Percentiles rank a stretch among this genome's conserved stretches.
Evolutionary conservation across 208 protist genomes (phyloP).

Genomic region (Angomonas deanei): DNA sequence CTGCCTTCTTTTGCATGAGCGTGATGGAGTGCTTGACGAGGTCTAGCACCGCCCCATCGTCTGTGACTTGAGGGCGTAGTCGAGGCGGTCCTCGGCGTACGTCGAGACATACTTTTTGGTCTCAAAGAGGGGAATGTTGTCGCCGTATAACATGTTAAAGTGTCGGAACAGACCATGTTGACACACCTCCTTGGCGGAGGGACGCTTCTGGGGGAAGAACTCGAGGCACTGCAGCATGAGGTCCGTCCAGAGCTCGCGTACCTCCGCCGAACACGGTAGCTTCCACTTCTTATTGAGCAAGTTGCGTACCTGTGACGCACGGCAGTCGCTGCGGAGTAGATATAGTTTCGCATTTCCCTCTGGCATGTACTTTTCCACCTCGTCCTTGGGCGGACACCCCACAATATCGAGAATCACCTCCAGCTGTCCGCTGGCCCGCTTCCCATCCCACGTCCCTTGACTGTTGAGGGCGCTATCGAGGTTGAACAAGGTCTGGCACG

Average conservation of each 20-base stretch:
- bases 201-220: slow-evolving; percentile 81
- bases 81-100: slow-evolving; percentile 14
- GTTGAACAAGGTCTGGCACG: slow-evolving; percentile 91
- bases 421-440: slow-evolving; percentile 68
- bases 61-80: slow-evolving; percentile 30
- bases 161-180: slow-evolving; percentile 58
- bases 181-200: slow-evolving; percentile 65
- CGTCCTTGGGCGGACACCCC: slow-evolving; percentile 56
- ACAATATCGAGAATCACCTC: slow-evolving; percentile 80
- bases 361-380: slow-evolving; percentile 70
- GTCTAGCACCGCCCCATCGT: slow-evolving; percentile 52
- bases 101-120: slow-evolving; percentile 36
- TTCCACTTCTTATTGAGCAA: slow-evolving; percentile 53
- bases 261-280: slow-evolving; percentile 23
- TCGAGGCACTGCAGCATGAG: slow-evolving; percentile 66
- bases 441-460: slow-evolving; percentile 70
- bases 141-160: slow-evolving; percentile 61
- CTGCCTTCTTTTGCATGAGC: slow-evolving; percentile 17
- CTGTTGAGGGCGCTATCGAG: slow-evolving; percentile 65
- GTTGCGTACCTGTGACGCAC: slow-evolving; percentile 45
- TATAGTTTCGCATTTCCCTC: slow-evolving; percentile 75
- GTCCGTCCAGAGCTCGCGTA: slow-evolving; percentile 65
- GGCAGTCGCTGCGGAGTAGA: slow-evolving; percentile 49
- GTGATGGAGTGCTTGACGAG: slow-evolving; percentile 30
- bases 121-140: slow-evolving; percentile 57